These are phyloP conservation scores for Puccinia brachypodii DNA, from an alignment of 1,284 basidiomycete genomes.

Conservation along the genomic window DNA sequence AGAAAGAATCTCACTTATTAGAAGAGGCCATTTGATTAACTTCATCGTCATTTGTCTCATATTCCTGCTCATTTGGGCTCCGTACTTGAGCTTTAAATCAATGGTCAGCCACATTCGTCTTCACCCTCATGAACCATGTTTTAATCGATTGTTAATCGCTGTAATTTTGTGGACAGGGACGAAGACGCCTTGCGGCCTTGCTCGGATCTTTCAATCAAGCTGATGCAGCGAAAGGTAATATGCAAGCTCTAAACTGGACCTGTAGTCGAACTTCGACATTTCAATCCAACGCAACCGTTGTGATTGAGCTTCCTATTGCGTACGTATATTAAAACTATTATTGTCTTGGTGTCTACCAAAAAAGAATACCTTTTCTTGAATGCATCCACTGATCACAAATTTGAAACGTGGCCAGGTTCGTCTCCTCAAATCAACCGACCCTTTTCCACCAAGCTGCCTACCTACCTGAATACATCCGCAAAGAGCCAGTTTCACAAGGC, in stretches of 20 bases:
- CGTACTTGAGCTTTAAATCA: constrained; percentile 29
- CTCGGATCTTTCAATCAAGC: constrained; percentile 18
- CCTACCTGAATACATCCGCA: constrained; percentile 41
- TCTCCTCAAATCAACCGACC: constrained; percentile 29
- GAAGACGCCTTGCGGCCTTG: constrained; percentile 13
- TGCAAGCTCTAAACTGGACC: constrained; percentile 36
- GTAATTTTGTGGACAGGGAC: constrained; percentile 15
- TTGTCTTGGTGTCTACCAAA: not conserved
- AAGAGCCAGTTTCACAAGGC: not conserved
- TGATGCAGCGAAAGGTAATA: constrained; percentile 39
- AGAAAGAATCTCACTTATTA: constrained; percentile 18
- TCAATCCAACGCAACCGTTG: constrained; percentile 15
- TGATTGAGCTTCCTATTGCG: constrained; percentile 39
- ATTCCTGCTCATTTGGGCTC: constrained; percentile 30
- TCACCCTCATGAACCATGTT: not conserved
- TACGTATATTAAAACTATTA: not conserved
- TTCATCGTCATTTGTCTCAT: constrained; percentile 18
- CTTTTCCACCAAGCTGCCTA: constrained; percentile 33
- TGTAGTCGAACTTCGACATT: constrained; percentile 34
- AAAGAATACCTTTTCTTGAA: not conserved
- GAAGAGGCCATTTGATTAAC: constrained; percentile 28
- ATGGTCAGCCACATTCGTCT: constrained; percentile 6
- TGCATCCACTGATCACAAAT: not conserved
- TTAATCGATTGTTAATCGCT: not conserved
- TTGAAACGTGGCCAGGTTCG: constrained; percentile 4